Percentiles rank a stretch among this genome's conserved stretches.
phyloP scores from a whole-genome alignment of 176 grass and related monocot genomes.

The Aegilops bicornis region DNA sequence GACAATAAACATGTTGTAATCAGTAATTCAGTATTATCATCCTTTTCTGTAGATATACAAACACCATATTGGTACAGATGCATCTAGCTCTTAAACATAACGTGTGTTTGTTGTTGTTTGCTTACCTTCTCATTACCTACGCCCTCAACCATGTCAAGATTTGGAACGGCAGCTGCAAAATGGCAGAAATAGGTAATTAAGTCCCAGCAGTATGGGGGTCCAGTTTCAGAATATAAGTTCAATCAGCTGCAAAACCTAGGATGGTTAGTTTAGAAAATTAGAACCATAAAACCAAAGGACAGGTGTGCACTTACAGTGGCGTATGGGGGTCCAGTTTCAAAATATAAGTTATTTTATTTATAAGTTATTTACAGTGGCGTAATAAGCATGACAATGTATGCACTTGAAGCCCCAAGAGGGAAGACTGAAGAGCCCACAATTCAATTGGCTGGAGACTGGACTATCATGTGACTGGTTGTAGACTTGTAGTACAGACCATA shows the following conservation, averaged over 20 bases:
- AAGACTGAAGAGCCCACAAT: neutral
- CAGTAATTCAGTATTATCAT: neutral
- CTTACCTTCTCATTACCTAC: constrained; percentile 82
- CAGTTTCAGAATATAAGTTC: too few relatives aligned
- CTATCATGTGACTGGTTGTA: neutral
- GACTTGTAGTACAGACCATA: neutral
- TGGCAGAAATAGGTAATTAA: neutral
- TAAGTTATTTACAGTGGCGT: neutral
- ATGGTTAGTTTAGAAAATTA: neutral
- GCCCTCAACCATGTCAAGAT: constrained; percentile 90
- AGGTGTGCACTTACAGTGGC: neutral
- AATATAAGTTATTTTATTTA: neutral
- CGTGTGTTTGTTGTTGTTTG: neutral
- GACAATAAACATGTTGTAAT: neutral
- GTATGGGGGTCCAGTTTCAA: neutral
- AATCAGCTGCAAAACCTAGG: neutral
- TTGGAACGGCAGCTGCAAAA: constrained; percentile 73
- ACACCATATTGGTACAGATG: neutral
- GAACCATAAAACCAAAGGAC: neutral
- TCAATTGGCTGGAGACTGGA: neutral
- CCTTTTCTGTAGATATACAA: too few relatives aligned
- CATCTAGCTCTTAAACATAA: neutral
- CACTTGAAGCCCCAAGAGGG: neutral
- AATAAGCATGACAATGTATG: neutral
- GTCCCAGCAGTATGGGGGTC: neutral